Percentiles rank a stretch among this genome's conserved stretches.
Evolutionary conservation across 805 yeast genomes (phyloP).

Genomic region (Myxozyma udenii): DNA sequence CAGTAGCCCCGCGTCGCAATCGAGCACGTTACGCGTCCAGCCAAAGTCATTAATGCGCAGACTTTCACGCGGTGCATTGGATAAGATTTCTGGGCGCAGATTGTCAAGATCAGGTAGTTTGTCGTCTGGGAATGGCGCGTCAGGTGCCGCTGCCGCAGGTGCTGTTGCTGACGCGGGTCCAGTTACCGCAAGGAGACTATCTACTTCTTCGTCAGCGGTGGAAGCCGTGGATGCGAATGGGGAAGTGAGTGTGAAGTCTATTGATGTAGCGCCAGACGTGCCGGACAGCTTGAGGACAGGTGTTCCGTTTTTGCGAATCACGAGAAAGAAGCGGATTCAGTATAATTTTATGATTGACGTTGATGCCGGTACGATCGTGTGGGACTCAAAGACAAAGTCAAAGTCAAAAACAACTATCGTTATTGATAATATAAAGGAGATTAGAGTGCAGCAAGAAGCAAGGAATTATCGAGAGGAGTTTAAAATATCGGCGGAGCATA

Average conservation of each 20-base stretch:
- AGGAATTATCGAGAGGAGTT: constrained; percentile 82
- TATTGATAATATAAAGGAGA: constrained; percentile 62
- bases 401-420: constrained; percentile 35
- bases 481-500: constrained; percentile 63
- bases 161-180: constrained; percentile 1
- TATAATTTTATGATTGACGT: constrained; percentile 57
- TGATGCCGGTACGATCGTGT: constrained; percentile 51
- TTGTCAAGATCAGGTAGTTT: constrained; percentile 1
- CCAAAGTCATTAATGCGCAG: constrained; percentile 24
- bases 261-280: constrained; percentile 40
- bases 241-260: constrained; percentile 12
- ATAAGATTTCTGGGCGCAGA: constrained; percentile 13
- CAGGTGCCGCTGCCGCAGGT: not conserved
- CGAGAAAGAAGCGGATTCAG: constrained; percentile 64
- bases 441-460: constrained; percentile 67
- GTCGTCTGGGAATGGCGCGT: too few species aligned
- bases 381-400: constrained; percentile 50
- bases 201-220: constrained; percentile 4
- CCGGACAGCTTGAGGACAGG: constrained; percentile 55
- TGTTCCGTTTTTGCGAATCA: constrained; percentile 60
- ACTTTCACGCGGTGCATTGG: constrained; percentile 30
- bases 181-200: constrained; percentile 1
- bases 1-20: too few species aligned
- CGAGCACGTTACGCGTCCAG: constrained; percentile 2
- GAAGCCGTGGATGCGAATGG: not conserved